Conservation (phyloP, 495 filamentous ascomycete species). For the Penicillium coprophilum region DNA sequence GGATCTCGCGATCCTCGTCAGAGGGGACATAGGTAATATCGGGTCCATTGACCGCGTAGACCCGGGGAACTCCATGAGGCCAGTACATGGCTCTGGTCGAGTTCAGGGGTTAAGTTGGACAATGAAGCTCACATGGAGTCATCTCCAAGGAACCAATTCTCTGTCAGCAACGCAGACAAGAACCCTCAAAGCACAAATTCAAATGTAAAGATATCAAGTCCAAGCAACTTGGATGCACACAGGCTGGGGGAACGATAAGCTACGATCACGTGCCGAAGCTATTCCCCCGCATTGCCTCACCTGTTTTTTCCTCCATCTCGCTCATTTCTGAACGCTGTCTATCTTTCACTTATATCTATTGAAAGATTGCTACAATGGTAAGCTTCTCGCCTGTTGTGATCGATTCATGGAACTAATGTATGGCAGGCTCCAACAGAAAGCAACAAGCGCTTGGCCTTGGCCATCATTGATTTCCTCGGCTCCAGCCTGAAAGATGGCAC, state of each 20-base stretch:
- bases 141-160: constrained; percentile 29
- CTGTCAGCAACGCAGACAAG: constrained; percentile 2
- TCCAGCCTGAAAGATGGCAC: constrained; percentile 86
- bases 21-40: constrained; percentile 37
- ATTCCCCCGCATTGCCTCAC: constrained; percentile 25
- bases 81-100: constrained; percentile 79
- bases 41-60: constrained; percentile 75
- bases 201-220: constrained; percentile 5
- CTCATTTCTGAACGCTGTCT: constrained; percentile 11
- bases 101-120: constrained; percentile 26
- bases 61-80: constrained; percentile 86
- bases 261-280: constrained; percentile 31
- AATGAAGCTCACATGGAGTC: constrained; percentile 42
- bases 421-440: constrained; percentile 60
- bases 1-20: constrained; percentile 36
- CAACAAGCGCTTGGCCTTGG: constrained; percentile 94
- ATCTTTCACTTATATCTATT: neutral
- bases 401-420: constrained; percentile 12
- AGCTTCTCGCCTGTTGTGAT: neutral
- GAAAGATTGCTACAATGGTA: constrained; percentile 22
- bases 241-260: constrained; percentile 26
- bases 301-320: constrained; percentile 20
- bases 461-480: constrained; percentile 92
- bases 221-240: constrained; percentile 9
- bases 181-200: constrained; percentile 3